Evolutionary conservation across 805 yeast genomes (phyloP), one percentile per base, ranked within the genome.

Genomic region (Zygotorulaspora florentina): DNA sequence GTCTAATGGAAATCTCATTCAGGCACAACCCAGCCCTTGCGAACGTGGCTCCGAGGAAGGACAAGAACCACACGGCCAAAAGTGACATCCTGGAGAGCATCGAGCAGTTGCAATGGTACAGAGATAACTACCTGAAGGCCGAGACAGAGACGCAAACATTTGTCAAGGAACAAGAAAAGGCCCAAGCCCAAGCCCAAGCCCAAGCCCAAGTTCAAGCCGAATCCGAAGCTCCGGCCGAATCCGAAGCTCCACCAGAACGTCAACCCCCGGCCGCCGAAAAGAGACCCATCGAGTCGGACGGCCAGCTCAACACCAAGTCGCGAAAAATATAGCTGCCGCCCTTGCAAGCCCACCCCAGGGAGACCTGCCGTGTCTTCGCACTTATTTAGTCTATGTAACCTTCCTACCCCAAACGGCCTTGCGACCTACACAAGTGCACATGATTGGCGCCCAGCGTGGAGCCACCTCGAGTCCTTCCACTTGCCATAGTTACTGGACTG

Each of bases 81-180:
- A 73, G 81, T 12, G 99, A 93, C 64, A 93, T 93, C 39, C 55
- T 86, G 40, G 99, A 93, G 64, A 87, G 96, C 57, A 91, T 93
- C 35, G 77, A 67, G 8, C 96, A 93, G 64, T 70, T 93, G 60
- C 75, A 71, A 53, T 93, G 89, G 86, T 87, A 83, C 64, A 68
- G 76, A 46, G 79, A 82, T 15, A 70, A 85, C 57, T 89, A 86
- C 61, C 73, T 85, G 48, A 64, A 67, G 26, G 26, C 36, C 29
- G 17, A 13, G 34, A 38, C 13, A 8, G 48, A 45, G 30, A 45
- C 48, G 5, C 40, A 35, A 8, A 33, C 17, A 2, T 40, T 35
- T 20, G 48, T 45, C 23, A n/a, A 23, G 16, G 37, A 27, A 3
- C 31, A 40, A 1, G 31, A n/a, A 27, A 29, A 30, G 12, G 20